A percentile compares a stretch with the other conserved stretches of the same genome.
These are phyloP conservation scores for Hansenula lynferdii DNA, from an alignment of 1,139 yeast species.

Conservation along the genomic window DNA sequence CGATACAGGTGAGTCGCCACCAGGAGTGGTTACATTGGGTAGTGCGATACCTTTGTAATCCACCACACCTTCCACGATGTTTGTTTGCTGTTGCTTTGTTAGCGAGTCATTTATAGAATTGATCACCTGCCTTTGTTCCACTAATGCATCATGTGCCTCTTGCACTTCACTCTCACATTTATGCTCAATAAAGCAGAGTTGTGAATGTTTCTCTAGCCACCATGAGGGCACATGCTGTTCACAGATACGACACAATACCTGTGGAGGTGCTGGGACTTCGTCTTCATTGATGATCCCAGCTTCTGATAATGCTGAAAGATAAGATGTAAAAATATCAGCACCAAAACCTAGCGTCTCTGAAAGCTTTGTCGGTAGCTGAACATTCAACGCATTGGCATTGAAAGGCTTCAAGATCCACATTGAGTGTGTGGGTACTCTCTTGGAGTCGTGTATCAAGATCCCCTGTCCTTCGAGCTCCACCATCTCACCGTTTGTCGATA, in stretches of 20 bases:
- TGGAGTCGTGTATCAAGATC: slow-evolving; percentile 72
- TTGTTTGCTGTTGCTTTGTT: slow-evolving; percentile 10
- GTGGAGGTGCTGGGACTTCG: slow-evolving; percentile 69
- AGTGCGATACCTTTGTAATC: slow-evolving; percentile 63
- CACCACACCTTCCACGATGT: slow-evolving; percentile 10
- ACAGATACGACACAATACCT: slow-evolving; percentile 85
- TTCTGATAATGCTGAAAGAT: slow-evolving; percentile 58
- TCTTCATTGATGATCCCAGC: slow-evolving; percentile 57
- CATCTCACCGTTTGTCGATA: slow-evolving; percentile 53
- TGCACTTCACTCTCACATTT: slow-evolving; percentile 78
- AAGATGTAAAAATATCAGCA: slow-evolving; percentile 75
- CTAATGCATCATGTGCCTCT: slow-evolving; percentile 66
- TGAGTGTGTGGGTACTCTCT: slow-evolving; percentile 65
- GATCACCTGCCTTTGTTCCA: slow-evolving; percentile 65
- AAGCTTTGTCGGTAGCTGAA: slow-evolving; percentile 63
- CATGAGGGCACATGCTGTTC: slow-evolving; percentile 91
- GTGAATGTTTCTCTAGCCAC: slow-evolving; percentile 94
- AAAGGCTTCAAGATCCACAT: slow-evolving; percentile 93
- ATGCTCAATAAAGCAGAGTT: slow-evolving; percentile 82
- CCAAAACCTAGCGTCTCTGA: slow-evolving; percentile 84
- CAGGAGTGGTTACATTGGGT: slow-evolving; percentile 28
- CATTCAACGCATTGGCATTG: slow-evolving; percentile 51
- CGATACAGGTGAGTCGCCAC: slow-evolving; percentile 19
- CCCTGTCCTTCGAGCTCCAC: slow-evolving; percentile 94
- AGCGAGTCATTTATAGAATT: slow-evolving; percentile 15